A percentile compares a stretch with the other conserved stretches of the same genome.
Conservation (phyloP, 176 grass and related monocot genomes). For the Tillandsia leiboldiana region DNA sequence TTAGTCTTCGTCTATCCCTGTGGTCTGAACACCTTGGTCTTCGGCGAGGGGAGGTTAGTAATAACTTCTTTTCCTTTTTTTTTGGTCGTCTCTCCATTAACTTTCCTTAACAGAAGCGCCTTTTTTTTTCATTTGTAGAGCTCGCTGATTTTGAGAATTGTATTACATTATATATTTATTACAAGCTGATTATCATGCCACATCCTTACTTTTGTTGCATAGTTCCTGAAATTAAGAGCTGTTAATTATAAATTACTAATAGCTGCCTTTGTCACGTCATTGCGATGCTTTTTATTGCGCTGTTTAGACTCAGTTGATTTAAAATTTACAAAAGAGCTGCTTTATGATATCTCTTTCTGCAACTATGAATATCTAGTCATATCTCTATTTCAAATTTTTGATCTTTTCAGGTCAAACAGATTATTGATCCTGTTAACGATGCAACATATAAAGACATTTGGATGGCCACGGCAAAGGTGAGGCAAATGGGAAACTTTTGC, state of each 20-base stretch:
- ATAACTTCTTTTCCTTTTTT: neutral
- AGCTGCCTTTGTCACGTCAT: too few species aligned
- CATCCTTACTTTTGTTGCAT: neutral
- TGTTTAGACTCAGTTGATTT: neutral
- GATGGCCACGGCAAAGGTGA: constrained; percentile 76
- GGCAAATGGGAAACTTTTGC: neutral
- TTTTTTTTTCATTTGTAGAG: neutral
- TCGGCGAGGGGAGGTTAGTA: constrained; percentile 64
- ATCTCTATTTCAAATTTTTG: neutral
- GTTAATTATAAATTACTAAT: neutral
- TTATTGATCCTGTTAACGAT: constrained; percentile 51
- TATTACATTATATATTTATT: neutral
- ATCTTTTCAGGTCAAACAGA: constrained; percentile 40
- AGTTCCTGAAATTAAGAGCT: neutral
- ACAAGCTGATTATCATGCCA: neutral
- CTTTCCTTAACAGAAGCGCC: neutral
- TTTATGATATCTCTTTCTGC: neutral
- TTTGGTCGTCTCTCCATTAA: neutral
- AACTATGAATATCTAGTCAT: neutral
- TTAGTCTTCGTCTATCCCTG: constrained; percentile 71
- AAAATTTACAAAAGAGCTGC: neutral
- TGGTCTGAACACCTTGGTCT: constrained; percentile 97
- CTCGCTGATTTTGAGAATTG: neutral
- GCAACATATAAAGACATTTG: constrained; percentile 53
- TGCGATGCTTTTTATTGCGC: neutral